Evolutionary conservation across 345 rosid species (phyloP).

Genomic region (Eucalyptus camaldulensis): DNA sequence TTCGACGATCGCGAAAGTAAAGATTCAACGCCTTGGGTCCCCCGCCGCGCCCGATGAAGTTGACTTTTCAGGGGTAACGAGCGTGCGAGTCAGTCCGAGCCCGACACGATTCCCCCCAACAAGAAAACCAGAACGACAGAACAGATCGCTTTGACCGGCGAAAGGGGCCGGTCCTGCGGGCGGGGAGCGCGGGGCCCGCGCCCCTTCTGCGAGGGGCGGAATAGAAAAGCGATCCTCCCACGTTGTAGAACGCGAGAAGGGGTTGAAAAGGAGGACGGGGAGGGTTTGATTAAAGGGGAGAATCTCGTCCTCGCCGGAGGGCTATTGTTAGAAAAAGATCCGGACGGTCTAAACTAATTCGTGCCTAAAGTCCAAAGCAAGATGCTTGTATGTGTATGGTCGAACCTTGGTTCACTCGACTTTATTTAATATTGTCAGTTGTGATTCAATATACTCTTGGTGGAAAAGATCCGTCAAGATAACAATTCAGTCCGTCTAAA

Average conservation of each 20-base stretch:
- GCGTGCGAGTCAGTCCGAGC: neutral
- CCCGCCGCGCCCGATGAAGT: neutral
- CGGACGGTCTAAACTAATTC: neutral
- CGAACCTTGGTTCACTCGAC: neutral
- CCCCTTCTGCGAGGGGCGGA: neutral
- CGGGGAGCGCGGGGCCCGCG: neutral
- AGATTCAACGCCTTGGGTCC: neutral
- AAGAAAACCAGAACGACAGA: neutral
- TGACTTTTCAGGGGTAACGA: neutral
- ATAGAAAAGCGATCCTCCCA: neutral
- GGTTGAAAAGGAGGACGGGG: neutral
- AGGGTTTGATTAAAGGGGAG: neutral
- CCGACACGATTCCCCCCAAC: neutral
- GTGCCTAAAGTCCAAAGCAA: neutral
- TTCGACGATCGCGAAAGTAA: neutral
- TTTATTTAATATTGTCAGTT: neutral
- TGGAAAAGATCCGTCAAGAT: rapidly evolving
- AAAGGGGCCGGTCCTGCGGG: neutral
- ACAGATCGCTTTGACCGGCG: neutral
- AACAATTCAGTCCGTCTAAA: neutral
- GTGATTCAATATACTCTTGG: neutral
- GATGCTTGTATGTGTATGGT: neutral
- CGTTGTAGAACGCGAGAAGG: neutral
- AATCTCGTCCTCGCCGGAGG: neutral
- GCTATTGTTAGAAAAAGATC: neutral